These are phyloP conservation scores for Cutaneotrichosporon sp. DNA, from an alignment of 1,284 basidiomycete genomes.

Conservation along the genomic window DNA sequence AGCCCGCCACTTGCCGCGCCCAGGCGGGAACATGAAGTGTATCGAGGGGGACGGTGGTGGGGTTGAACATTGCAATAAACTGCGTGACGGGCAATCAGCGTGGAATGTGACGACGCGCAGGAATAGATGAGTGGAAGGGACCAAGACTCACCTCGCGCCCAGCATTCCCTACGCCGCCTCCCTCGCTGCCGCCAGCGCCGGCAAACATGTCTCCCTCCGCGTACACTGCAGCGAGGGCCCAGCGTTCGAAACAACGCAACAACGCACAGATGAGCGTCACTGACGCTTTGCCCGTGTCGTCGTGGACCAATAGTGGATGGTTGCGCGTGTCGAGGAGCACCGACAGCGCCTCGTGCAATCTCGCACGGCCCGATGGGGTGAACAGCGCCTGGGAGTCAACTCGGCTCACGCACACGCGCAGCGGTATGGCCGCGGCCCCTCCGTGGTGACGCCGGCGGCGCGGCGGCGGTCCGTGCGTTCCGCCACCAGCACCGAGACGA, in stretches of 20 bases:
- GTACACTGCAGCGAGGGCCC: constrained; percentile 41
- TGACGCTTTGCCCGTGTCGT: constrained; percentile 44
- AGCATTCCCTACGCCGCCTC: constrained; percentile 39
- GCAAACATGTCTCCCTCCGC: constrained; percentile 46
- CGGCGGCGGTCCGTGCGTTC: too few species aligned
- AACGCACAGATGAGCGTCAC: constrained; percentile 36
- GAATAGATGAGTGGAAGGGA: neutral
- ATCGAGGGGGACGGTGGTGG: constrained; percentile 28
- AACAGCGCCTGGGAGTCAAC: constrained; percentile 23
- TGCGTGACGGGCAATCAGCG: constrained; percentile 11
- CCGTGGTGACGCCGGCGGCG: neutral
- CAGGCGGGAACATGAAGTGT: constrained; percentile 27
- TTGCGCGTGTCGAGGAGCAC: constrained; percentile 38
- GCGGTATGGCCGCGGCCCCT: neutral
- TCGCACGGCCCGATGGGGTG: constrained; percentile 15
- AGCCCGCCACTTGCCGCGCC: constrained; percentile 9
- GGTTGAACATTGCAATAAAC: constrained; percentile 46
- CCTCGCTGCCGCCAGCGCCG: constrained; percentile 44
- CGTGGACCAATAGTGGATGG: constrained; percentile 42
- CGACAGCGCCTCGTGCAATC: constrained; percentile 20
- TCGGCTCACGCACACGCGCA: too few species aligned
- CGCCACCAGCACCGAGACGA: neutral
- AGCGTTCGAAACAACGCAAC: constrained; percentile 37
- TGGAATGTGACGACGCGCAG: too few species aligned
- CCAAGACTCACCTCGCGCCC: constrained; percentile 34